Evolutionary conservation across 192 early-diverging fungal genomes (phyloP), one percentile per base, ranked within the genome.

Genomic region (Mortierella hygrophila): DNA sequence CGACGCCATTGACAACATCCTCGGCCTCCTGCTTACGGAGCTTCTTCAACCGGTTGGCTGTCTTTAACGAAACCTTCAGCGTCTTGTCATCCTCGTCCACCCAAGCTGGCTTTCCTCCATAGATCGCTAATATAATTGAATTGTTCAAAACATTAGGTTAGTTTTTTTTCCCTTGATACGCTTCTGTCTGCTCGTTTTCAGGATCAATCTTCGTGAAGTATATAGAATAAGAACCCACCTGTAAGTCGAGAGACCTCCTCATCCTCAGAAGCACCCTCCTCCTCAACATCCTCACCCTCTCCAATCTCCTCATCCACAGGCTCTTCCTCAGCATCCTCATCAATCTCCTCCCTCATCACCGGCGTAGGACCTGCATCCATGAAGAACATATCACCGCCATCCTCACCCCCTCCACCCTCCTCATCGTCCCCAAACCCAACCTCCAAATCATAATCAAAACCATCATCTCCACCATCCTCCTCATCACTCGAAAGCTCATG

Each of bases 11-110:
- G 16, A 99, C 89, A 44, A 88, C 68, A 74, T 94, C 94, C 87
- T 99, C 98, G 26, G 91, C 89, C 78, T 96, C 95, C 10, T 86
- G 83, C 57, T 90, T 91, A 23, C 96, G 92, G 38, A 99, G 92
- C 86, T 99, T 99, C 44, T 94, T 91, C 70, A 95, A 87, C 35
- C 95, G 90, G 35, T 93, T 93, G 23, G 81, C 83, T 0, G 86
- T 87, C 42, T 91, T 90, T 16, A 99, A 91, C 20, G 97, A 94
- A 6, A 99, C 94, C 20, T 87, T 82, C 7, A 94, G 82, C 49
- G 93, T 87, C 68, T 94, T 92, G 71, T 95, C 96, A 69, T 95
- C 95, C 5, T 94, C 93, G 77, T 99, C 97, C 10, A 90, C 83
- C 97, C 97, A 99, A 29, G 94, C 97, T 42, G 84, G 84, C 72